Conservation (phyloP, 306 rosid species). For the Alnus glutinosa region DNA sequence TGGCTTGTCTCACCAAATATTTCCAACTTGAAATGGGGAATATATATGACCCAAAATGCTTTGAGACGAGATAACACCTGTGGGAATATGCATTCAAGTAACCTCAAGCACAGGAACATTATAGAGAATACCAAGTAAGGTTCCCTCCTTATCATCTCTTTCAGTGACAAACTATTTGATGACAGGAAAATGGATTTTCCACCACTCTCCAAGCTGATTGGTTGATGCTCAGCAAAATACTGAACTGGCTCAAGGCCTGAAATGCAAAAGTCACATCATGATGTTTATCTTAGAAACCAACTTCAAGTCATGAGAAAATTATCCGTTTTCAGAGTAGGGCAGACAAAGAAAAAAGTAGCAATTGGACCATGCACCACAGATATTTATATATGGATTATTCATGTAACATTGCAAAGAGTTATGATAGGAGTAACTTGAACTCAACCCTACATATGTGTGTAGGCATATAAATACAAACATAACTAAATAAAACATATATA, state of each 20-base stretch:
- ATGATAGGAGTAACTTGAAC: not conserved
- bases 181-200: constrained; percentile 36
- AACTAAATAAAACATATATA: constrained; percentile 9
- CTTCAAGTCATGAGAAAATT: not conserved
- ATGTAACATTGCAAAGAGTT: not conserved
- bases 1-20: constrained; percentile 73
- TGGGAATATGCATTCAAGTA: constrained; percentile 42
- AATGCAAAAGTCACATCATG: constrained; percentile 18
- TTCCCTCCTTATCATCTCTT: constrained; percentile 46
- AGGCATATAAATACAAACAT: not conserved
- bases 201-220: constrained; percentile 19
- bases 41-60: constrained; percentile 49
- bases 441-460: not conserved
- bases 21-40: constrained; percentile 66
- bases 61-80: constrained; percentile 34
- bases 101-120: constrained; percentile 60
- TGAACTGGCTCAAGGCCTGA: constrained; percentile 58
- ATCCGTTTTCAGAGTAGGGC: not conserved
- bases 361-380: not conserved
- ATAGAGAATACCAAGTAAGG: constrained; percentile 55
- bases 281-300: not conserved
- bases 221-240: constrained; percentile 27
- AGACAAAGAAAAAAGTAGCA: not conserved
- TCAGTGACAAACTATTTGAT: constrained; percentile 31
- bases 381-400: no score